Evolutionary conservation across 768 basidiomycete genomes (phyloP).

Genomic region (Podaxis mareebaensis): DNA sequence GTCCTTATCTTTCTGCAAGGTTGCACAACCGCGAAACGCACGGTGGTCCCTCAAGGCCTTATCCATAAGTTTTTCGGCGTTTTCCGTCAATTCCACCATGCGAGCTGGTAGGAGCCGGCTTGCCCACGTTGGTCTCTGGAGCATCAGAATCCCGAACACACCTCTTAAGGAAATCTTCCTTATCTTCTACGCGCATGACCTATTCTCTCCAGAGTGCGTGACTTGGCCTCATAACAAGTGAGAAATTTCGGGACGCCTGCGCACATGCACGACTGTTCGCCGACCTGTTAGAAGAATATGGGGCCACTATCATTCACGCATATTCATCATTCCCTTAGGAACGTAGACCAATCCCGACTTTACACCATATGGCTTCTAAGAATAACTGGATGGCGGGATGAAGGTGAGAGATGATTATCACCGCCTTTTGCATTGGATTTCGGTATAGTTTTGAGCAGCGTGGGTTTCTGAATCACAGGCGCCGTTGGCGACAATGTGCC

Average conservation of each 20-base stretch:
- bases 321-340: neutral
- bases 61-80: neutral
- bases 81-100: neutral
- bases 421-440: neutral
- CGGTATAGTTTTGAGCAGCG: neutral
- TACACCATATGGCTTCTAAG: neutral
- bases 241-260: neutral
- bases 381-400: neutral
- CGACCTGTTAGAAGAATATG: neutral
- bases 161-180: neutral
- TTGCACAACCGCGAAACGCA: neutral
- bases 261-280: neutral
- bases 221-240: neutral
- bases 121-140: neutral
- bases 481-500: neutral
- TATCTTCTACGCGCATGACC: neutral
- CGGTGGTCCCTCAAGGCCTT: too few species aligned
- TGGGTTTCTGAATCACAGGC: neutral
- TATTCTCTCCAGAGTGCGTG: neutral
- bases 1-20: neutral
- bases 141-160: neutral
- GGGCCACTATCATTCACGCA: neutral
- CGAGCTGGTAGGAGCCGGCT: neutral
- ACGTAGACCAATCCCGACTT: neutral
- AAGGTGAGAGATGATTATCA: neutral